Percentiles rank a stretch among this genome's conserved stretches.
These are phyloP conservation scores for Colletotrichum aenigma DNA, from an alignment of 2,329 filamentous ascomycete species.

Conservation along the genomic window DNA sequence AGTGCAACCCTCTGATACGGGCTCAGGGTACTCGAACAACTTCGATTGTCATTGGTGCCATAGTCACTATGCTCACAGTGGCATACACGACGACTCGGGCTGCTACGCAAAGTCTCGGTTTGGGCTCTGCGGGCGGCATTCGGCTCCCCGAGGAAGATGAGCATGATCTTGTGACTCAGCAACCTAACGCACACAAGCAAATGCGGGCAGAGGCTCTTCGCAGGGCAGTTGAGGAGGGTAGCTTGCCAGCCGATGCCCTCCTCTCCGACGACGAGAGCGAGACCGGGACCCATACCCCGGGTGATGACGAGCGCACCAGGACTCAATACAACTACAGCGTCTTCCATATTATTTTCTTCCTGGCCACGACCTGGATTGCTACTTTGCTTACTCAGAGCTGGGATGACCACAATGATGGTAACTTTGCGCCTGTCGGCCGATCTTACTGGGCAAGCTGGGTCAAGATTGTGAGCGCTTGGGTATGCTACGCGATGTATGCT, in stretches of 20 bases:
- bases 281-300: constrained; percentile 59
- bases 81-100: constrained; percentile 97
- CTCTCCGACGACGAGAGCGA: constrained; percentile 75
- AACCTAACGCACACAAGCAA: constrained; percentile 79
- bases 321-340: constrained; percentile 97
- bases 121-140: constrained; percentile 64
- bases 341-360: constrained; percentile 97
- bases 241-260: constrained; percentile 87
- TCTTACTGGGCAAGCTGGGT: constrained; percentile 99
- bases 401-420: constrained; percentile 66
- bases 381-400: constrained; percentile 80
- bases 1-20: constrained; percentile 90
- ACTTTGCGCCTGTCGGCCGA: constrained; percentile 90
- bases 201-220: constrained; percentile 94
- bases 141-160: constrained; percentile 74
- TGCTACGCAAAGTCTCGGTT: constrained; percentile 84
- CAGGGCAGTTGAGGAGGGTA: constrained; percentile 89
- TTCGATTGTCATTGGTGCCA: constrained; percentile 88
- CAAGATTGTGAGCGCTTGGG: constrained; percentile 97
- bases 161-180: constrained; percentile 86
- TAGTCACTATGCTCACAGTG: constrained; percentile 95
- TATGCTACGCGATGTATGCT: constrained; percentile 91
- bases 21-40: constrained; percentile 88
- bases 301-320: constrained; percentile 85
- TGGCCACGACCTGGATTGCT: constrained; percentile 94